phyloP scores from a whole-genome alignment of 106 monocot genomes.

The Ottelia alismoides region DNA sequence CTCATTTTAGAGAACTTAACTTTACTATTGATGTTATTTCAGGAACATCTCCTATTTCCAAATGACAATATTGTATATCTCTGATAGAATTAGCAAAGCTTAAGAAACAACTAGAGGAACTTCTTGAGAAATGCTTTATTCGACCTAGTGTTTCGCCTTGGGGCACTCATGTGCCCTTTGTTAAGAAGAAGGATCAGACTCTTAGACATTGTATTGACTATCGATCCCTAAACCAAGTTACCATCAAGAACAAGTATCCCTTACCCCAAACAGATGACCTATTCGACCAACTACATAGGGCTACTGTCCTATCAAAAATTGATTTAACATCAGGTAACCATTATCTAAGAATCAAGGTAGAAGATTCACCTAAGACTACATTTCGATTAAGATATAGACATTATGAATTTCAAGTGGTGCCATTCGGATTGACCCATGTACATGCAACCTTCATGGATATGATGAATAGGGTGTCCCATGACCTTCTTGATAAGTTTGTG shows the following conservation, averaged over 20 bases:
- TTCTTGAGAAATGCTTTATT: no score
- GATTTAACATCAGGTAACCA: constrained; percentile 3
- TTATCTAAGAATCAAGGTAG: not conserved
- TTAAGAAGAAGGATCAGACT: constrained; percentile 1
- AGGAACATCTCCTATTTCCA: no score
- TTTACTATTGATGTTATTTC: no score
- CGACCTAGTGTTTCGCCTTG: no score
- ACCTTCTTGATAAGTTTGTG: not conserved
- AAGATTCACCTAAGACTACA: not conserved
- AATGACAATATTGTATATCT: no score
- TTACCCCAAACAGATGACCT: not conserved
- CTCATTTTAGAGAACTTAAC: no score
- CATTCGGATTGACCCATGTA: constrained; percentile 4
- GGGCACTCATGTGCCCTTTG: no score
- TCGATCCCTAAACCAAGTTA: not conserved
- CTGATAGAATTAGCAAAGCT: no score
- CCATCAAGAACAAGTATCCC: not conserved
- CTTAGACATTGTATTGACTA: constrained; percentile 6
- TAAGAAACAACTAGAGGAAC: no score
- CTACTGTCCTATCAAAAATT: constrained; percentile 1
- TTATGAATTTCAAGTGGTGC: constrained; percentile 10
- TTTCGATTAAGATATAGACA: not conserved
- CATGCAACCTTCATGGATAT: not conserved
- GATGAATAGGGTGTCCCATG: not conserved
- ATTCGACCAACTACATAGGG: constrained; percentile 3